phyloP scores from a whole-genome alignment of 352 stramenopile species.

The Phytophthora pseudosyringae region DNA sequence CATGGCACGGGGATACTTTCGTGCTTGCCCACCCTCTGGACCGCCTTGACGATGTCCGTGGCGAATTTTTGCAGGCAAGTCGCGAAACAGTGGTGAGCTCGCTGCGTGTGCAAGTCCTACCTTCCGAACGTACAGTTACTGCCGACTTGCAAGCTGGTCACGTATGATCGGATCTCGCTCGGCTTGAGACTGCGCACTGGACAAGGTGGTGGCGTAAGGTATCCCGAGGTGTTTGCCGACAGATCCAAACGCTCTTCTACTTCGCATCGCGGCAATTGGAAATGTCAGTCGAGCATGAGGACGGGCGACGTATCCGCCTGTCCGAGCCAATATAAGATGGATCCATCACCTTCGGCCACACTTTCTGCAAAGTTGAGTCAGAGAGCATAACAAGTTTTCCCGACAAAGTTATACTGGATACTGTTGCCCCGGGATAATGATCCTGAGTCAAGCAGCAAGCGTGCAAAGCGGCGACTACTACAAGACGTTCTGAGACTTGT shows the following conservation, averaged over 20 bases:
- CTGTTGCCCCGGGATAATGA: background rate
- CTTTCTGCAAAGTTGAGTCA: background rate
- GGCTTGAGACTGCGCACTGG: too few species aligned
- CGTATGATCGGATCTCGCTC: too few species aligned
- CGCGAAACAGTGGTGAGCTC: too few species aligned
- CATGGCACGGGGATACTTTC: constrained; percentile 1
- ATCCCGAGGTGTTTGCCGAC: too few species aligned
- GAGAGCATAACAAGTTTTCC: background rate
- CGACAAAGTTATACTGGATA: background rate
- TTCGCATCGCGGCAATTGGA: too few species aligned
- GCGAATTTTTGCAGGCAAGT: constrained; percentile 1
- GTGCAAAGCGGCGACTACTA: background rate
- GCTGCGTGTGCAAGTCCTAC: background rate
- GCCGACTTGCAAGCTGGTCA: background rate
- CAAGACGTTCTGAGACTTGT: background rate
- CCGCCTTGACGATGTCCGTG: background rate
- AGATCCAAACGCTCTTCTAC: too few species aligned
- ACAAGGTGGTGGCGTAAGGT: too few species aligned
- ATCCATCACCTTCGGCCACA: constrained; percentile 1
- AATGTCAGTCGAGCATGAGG: background rate
- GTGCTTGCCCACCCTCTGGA: background rate
- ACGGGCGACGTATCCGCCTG: too few species aligned
- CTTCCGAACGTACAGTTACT: background rate
- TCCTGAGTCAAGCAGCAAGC: background rate
- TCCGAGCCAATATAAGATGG: constrained; percentile 6